Base-by-base conservation (phyloP, 1,139 yeast genomes). In the Groenewaldozyma auringiensis region DNA sequence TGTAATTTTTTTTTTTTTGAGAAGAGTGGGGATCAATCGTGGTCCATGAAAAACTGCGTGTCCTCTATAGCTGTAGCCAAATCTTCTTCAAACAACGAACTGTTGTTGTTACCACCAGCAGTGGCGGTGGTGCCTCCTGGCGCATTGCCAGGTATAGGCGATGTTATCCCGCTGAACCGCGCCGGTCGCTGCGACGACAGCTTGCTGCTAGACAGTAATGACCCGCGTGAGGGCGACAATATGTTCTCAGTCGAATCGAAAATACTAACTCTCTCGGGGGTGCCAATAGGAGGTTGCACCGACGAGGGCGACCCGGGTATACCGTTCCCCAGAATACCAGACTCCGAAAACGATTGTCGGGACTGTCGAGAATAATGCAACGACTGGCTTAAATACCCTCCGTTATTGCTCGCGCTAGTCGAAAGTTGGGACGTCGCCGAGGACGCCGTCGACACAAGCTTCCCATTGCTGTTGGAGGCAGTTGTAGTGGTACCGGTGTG, bases 11-110 rank as follows among this genome's bases (percentile, higher is more conserved):
- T 43, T 33, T 35, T 40, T 31, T 43, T n/a, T n/a, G n/a, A n/a
- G n/a, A n/a, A n/a, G n/a, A n/a, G n/a, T n/a, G n/a, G n/a, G n/a
- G 29, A 8, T 11, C 11, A 44, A 21, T 53, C 57, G 38, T 52
- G 53, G 37, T 58, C 62, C 61, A 58, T 56, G 46, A 52, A 50
- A 48, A 58, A 58, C 41, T 57, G 62, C 11, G 61, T 58, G 39
- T 58, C 61, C 16, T 56, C 38, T 4, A 35, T 35, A 14, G 38
- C 38, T 35, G 38, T 18, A 35, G 25, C 9, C 25, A 35, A 40
- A 20, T 46, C 47, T 13, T 51, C 54, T 36, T 50, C 53, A 36
- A 46, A 42, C 16, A 40, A 42, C 14, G 45, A 11, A n/a, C 45
- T 18, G 36, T 37, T 17, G 36, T 29, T 20, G 40, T 4, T 18